phyloP scores from a whole-genome alignment of 768 basidiomycete species.

The Megacollybia marginata region DNA sequence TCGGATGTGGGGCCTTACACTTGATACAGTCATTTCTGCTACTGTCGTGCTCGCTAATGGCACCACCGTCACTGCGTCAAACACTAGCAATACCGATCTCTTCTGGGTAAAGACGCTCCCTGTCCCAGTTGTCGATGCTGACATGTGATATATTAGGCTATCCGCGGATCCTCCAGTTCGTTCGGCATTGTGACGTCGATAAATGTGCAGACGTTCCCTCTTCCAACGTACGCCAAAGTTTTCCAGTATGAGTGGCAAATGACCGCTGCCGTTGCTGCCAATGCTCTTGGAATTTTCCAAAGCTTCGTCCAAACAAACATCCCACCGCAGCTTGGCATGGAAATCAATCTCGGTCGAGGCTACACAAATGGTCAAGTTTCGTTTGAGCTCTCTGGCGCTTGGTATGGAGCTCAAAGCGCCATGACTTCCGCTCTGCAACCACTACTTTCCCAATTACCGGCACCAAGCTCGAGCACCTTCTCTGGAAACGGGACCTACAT shows the following conservation, averaged over 20 bases:
- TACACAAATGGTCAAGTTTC: conserved; percentile 20
- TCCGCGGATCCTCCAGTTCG: conserved; percentile 31
- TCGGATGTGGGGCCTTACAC: conserved; percentile 41
- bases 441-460: conserved; percentile 22
- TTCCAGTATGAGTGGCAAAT: conserved; percentile 32
- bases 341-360: conserved; percentile 24
- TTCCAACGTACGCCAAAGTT: conserved; percentile 28
- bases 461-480: conserved; percentile 13
- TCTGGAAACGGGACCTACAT: conserved; percentile 25
- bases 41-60: conserved; percentile 41
- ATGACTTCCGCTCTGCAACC: conserved; percentile 26
- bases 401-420: conserved; percentile 22
- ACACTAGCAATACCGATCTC: conserved; percentile 32
- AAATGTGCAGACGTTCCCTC: conserved; percentile 28
- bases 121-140: neutral
- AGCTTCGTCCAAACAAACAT: conserved; percentile 23
- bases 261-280: conserved; percentile 22
- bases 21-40: conserved; percentile 36
- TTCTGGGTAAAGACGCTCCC: conserved; percentile 35
- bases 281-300: conserved; percentile 27
- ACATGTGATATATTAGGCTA: conserved; percentile 19
- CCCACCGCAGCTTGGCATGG: conserved; percentile 25
- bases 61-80: conserved; percentile 30
- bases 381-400: conserved; percentile 28
- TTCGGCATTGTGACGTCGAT: conserved; percentile 36